Evolutionary conservation across 225 moss, liverwort and hornwort genomes (phyloP), one percentile per base, ranked within the genome.

Genomic region (Pseudoscleropodium purum): DNA sequence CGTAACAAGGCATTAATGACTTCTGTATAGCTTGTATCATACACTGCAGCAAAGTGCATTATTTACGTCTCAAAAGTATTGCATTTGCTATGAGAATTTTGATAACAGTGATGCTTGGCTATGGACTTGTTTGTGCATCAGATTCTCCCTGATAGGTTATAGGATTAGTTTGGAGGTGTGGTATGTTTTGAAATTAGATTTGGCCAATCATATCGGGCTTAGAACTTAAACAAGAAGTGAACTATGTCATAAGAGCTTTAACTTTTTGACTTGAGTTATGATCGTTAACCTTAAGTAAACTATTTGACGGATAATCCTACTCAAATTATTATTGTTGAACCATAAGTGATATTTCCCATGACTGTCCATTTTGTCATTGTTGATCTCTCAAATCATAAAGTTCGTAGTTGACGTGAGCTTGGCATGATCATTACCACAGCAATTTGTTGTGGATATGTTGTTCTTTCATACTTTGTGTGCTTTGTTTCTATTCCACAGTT

Each of bases 1-100:
- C 75, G 79, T 82, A 82, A 70, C 51, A 70, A 79, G 80, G 24
- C 31, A 30, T 49, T 59, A 17, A 75, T 54, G 74, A 66, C 47
- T 52, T 72, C 37, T 90, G 86, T 90, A 65, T 39, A 86, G 62
- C 69, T 82, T 90, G 88, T 88, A 92, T 65, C 77, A 77, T 79
- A 59, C 60, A n/a, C 25, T 73, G 82, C 65, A 82, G 75, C 66
- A 82, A 62, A 85, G 81, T 72, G 72, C 60, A 61, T 36, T 68
- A 4, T 82, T 57, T 51, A 29, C 56, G 37, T 27, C 78, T 79
- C 49, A 60, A 23, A 24, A 64, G 83, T 80, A 14, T 11, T 47
- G 70, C 18, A 10, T 45, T 61, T 79, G 56, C 52, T 43, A 7
- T 51, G 52, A n/a, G 51, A 63, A 41, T 39, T 51, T 79, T 43